These are phyloP conservation scores for Pythium brachiatum DNA, from an alignment of 352 stramenopile genomes.

Conservation along the genomic window DNA sequence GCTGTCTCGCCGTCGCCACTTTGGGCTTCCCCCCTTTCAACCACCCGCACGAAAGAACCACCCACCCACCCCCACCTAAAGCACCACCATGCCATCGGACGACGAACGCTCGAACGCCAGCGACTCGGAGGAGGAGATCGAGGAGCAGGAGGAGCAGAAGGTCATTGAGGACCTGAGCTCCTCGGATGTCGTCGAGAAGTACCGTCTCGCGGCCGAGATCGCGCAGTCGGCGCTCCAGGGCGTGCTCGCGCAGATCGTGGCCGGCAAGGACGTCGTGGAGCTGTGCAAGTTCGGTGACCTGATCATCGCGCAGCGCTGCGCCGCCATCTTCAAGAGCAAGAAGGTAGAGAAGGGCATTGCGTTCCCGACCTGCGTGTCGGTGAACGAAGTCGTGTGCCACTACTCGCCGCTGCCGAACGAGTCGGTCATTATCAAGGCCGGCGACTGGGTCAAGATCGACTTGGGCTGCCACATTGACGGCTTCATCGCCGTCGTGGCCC, in stretches of 20 bases:
- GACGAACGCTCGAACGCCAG: conserved; percentile 50
- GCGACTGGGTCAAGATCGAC: conserved; percentile 94
- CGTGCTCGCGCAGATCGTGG: conserved; percentile 92
- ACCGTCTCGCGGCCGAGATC: conserved; percentile 98
- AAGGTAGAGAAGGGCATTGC: conserved; percentile 98
- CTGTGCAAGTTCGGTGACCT: conserved; percentile 92
- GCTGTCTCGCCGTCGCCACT: neutral
- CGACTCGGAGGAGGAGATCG: conserved; percentile 76
- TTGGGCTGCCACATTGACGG: conserved; percentile 99
- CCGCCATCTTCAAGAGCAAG: conserved; percentile 96
- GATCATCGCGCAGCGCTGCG: conserved; percentile 77
- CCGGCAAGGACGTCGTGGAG: conserved; percentile 95
- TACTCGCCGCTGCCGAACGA: conserved; percentile 94
- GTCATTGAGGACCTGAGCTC: conserved; percentile 84
- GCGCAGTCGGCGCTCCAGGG: conserved; percentile 96
- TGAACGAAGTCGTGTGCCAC: conserved; percentile 99
- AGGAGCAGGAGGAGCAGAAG: conserved; percentile 58
- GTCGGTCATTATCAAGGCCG: conserved; percentile 68
- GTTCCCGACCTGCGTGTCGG: conserved; percentile 98
- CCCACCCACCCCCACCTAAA: neutral
- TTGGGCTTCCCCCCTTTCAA: conserved; percentile 5
- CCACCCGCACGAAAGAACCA: conserved; percentile 3
- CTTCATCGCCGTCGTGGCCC: conserved; percentile 98
- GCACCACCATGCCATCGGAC: conserved; percentile 43
- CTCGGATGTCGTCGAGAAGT: conserved; percentile 95